Conservation (phyloP, 768 basidiomycete species). For the Termitomyces sp. region DNA sequence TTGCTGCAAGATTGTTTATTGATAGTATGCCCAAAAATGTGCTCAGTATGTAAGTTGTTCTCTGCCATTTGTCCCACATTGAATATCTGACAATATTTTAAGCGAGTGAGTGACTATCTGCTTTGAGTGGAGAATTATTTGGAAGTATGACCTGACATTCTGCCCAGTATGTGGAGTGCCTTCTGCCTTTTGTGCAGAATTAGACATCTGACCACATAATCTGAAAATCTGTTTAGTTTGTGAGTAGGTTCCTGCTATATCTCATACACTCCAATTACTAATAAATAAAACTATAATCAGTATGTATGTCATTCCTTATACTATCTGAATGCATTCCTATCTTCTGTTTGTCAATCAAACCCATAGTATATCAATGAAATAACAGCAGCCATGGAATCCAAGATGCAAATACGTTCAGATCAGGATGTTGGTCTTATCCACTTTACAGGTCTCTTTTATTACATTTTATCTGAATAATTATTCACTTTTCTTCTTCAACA, state of each 20-base stretch:
- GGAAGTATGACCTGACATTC: too few relatives aligned
- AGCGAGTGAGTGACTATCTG: too few relatives aligned
- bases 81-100: too few relatives aligned
- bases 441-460: neutral
- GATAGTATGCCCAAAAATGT: too few relatives aligned
- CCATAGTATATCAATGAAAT: neutral
- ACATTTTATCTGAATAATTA: too few relatives aligned
- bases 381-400: neutral
- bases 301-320: neutral
- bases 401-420: neutral
- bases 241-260: neutral
- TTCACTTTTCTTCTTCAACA: neutral
- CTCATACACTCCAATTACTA: neutral
- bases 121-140: too few relatives aligned
- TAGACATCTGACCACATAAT: neutral
- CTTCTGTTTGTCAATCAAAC: neutral
- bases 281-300: neutral
- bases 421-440: neutral
- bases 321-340: fast-evolving
- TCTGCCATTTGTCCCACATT: too few relatives aligned
- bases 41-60: too few relatives aligned
- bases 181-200: too few relatives aligned
- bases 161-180: neutral
- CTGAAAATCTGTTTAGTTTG: neutral
- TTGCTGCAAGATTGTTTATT: too few relatives aligned